Evolutionary conservation across 192 early-diverging fungal genomes (phyloP).

Genomic region (Mortierella antarctica): DNA sequence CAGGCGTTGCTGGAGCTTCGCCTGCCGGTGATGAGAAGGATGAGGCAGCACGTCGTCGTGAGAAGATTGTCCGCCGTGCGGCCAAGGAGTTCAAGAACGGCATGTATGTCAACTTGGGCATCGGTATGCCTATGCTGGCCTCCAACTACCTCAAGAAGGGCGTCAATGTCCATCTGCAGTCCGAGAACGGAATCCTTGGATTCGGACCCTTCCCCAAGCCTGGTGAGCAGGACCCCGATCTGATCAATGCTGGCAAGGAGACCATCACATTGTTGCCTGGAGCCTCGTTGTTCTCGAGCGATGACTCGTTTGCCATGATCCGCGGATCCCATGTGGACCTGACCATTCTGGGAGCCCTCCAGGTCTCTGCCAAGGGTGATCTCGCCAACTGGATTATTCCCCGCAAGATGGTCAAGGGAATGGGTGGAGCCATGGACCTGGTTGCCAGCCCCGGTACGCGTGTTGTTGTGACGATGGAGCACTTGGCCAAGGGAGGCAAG

Average conservation of each 20-base stretch:
- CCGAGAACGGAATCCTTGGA: conserved; percentile 84
- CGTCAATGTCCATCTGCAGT: conserved; percentile 80
- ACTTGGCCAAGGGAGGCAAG: conserved; percentile 65
- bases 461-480: conserved; percentile 82
- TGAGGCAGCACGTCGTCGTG: conserved; percentile 57
- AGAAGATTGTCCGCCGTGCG: conserved; percentile 79
- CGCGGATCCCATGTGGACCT: conserved; percentile 81
- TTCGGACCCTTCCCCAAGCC: conserved; percentile 80
- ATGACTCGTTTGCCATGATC: conserved; percentile 85
- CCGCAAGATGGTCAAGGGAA: conserved; percentile 88
- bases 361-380: conserved; percentile 80
- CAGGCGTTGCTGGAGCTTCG: conserved; percentile 36
- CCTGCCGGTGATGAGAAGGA: conserved; percentile 44
- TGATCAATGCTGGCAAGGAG: conserved; percentile 88
- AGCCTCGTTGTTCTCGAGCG: conserved; percentile 75
- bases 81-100: conserved; percentile 83
- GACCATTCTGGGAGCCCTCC: conserved; percentile 81
- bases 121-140: conserved; percentile 84
- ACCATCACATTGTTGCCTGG: conserved; percentile 78
- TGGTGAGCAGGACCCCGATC: conserved; percentile 78
- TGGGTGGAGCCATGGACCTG: conserved; percentile 87
- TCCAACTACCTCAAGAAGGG: conserved; percentile 77
- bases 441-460: conserved; percentile 73
- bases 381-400: conserved; percentile 91
- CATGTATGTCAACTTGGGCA: conserved; percentile 80